Percentiles rank a stretch among this genome's conserved stretches.
Evolutionary conservation across 1,284 basidiomycete species (phyloP).

Genomic region (Moniliella sp.): DNA sequence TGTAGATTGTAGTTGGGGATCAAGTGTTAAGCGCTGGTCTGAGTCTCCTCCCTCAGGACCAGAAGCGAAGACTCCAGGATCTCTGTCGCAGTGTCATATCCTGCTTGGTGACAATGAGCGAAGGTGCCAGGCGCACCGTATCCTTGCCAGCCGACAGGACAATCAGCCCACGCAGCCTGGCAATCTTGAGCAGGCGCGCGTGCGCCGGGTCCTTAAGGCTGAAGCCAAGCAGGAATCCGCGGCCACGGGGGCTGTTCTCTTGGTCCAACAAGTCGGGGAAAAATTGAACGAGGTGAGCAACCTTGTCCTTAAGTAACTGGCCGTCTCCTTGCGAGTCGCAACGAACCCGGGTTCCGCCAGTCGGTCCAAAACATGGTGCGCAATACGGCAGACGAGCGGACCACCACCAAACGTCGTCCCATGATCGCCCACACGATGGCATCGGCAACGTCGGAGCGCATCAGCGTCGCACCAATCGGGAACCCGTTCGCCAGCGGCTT

Average conservation of each 20-base stretch:
- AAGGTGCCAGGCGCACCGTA: conserved; percentile 71
- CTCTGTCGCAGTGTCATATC: conserved; percentile 68
- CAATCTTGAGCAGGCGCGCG: conserved; percentile 48
- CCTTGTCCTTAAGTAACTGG: conserved; percentile 12
- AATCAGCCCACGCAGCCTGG: conserved; percentile 69
- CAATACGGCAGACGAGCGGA: conserved; percentile 70
- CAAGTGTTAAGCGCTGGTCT: too few relatives aligned
- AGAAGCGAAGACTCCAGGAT: conserved; percentile 49
- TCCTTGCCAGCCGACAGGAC: conserved; percentile 69
- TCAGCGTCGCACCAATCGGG: conserved; percentile 85
- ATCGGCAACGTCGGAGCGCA: conserved; percentile 54
- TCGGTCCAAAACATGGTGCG: conserved; percentile 54
- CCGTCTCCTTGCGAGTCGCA: conserved; percentile 7
- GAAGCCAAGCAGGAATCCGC: conserved; percentile 23
- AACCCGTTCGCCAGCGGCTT: conserved; percentile 93
- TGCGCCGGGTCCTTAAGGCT: conserved; percentile 16
- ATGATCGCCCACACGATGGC: conserved; percentile 39
- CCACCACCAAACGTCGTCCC: conserved; percentile 92
- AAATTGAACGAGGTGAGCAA: conserved; percentile 8
- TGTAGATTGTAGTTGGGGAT: too few relatives aligned
- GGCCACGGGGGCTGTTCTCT: conserved; percentile 16
- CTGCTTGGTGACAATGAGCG: conserved; percentile 53
- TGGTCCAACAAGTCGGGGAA: conserved; percentile 24
- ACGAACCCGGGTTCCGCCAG: conserved; percentile 10
- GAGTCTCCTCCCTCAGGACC: too few relatives aligned